phyloP scores from a whole-genome alignment of 768 basidiomycete species.

The Suillus cothurnatus region DNA sequence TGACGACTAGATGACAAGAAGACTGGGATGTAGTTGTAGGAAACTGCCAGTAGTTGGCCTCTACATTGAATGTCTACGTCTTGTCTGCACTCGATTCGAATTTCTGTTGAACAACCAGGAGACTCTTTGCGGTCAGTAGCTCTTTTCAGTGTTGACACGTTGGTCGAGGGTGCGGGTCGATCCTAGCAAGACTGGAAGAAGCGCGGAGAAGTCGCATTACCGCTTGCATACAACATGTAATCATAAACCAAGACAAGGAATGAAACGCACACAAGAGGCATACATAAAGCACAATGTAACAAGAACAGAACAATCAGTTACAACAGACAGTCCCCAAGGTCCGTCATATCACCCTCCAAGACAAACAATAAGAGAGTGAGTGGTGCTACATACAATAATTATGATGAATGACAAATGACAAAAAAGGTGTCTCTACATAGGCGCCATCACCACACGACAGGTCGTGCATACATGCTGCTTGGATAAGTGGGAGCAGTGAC shows the following conservation, averaged over 20 bases:
- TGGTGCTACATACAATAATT: slow-evolving; percentile 2
- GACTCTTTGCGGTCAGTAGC: not conserved
- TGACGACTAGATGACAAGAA: too few species aligned
- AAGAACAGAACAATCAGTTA: not conserved
- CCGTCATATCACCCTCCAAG: slow-evolving; percentile 2
- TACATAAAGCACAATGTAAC: not conserved
- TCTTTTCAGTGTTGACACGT: not conserved
- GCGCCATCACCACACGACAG: not conserved
- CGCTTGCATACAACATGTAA: not conserved
- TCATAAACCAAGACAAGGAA: not conserved
- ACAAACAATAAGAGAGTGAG: not conserved
- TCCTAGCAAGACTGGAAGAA: too few species aligned
- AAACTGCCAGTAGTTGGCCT: not conserved
- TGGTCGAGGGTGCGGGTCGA: not conserved
- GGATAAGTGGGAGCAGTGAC: not conserved
- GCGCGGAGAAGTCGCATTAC: too few species aligned
- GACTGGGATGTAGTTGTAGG: not conserved
- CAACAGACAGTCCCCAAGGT: not conserved
- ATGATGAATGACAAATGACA: not conserved
- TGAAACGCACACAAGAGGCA: not conserved
- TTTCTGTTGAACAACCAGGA: not conserved
- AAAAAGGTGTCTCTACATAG: not conserved
- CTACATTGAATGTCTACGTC: too few species aligned
- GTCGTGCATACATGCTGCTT: not conserved
- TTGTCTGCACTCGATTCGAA: not conserved